Conservation (phyloP, 164 flowering plant species). For the Vitis vinifera region DNA sequence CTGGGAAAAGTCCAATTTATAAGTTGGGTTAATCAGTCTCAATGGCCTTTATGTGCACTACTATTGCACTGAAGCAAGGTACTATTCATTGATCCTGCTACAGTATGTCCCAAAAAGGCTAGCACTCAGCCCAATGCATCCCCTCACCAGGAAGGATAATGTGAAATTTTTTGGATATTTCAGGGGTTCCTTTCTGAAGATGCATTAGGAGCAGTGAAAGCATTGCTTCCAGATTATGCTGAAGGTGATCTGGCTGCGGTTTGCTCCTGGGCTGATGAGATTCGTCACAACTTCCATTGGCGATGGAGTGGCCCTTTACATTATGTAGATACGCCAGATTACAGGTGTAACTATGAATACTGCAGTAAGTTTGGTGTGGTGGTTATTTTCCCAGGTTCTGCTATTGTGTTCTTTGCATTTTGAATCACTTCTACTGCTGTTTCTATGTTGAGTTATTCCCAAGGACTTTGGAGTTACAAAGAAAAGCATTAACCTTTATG, state of each 20-base stretch:
- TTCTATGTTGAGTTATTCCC: not conserved
- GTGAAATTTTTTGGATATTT: no score
- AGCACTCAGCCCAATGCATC: no score
- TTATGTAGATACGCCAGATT: slow-evolving; percentile 89
- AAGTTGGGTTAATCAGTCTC: no score
- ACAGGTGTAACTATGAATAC: slow-evolving; percentile 79
- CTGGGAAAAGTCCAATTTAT: no score
- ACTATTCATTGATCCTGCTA: no score
- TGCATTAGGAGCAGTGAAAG: slow-evolving; percentile 59
- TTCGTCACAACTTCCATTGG: slow-evolving; percentile 42
- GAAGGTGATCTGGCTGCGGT: slow-evolving; percentile 82
- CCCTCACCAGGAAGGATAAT: no score
- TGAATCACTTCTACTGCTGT: not conserved
- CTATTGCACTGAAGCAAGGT: no score
- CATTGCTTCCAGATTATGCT: slow-evolving; percentile 77
- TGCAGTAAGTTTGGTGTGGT: slow-evolving; percentile 56
- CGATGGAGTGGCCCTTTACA: slow-evolving; percentile 87
- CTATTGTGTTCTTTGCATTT: not conserved
- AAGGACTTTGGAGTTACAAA: not conserved
- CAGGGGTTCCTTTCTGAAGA: slow-evolving; percentile 69
- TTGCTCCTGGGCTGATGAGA: slow-evolving; percentile 92
- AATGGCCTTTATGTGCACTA: no score
- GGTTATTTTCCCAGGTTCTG: not conserved
- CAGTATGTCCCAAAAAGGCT: no score
- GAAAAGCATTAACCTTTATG: not conserved